Evolutionary conservation across 2,329 filamentous ascomycete genomes (phyloP).

Genomic region (Neofusicoccum ribis): DNA sequence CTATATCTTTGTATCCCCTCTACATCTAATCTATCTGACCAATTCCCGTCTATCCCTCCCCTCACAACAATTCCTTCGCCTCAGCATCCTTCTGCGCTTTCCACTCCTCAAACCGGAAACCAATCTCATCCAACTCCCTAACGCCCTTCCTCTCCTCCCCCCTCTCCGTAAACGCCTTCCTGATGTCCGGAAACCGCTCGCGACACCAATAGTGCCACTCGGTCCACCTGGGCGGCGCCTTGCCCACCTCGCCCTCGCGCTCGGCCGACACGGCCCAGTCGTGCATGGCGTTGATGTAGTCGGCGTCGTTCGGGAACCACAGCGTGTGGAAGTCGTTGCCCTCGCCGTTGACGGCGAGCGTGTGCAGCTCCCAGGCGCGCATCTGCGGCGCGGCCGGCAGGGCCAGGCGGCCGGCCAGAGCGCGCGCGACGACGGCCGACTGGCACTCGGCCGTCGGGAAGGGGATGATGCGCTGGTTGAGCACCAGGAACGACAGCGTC

Average conservation of each 20-base stretch:
- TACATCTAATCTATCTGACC: no score
- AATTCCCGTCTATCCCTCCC: no score
- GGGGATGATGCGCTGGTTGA: constrained; percentile 84
- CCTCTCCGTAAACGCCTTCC: constrained; percentile 66
- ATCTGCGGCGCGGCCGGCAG: constrained; percentile 67
- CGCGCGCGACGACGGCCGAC: constrained; percentile 71
- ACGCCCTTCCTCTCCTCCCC: constrained; percentile 61
- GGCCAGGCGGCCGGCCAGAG: constrained; percentile 70
- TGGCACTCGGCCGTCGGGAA: constrained; percentile 81
- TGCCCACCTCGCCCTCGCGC: constrained; percentile 55
- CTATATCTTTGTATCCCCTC: no score
- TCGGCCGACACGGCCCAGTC: constrained; percentile 58
- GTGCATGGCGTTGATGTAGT: constrained; percentile 69
- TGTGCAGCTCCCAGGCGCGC: constrained; percentile 62
- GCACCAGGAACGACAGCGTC: constrained; percentile 72
- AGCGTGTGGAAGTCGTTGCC: constrained; percentile 57
- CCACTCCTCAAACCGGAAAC: constrained; percentile 35
- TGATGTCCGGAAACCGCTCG: constrained; percentile 66
- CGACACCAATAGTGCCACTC: constrained; percentile 72
- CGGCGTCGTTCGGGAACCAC: constrained; percentile 62
- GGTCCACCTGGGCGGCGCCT: constrained; percentile 70
- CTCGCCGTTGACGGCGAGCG: constrained; percentile 45
- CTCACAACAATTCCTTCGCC: constrained; percentile 19
- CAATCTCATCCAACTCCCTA: constrained; percentile 69
- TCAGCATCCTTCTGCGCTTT: constrained; percentile 25